Evolutionary conservation across 116 monocot species (phyloP).

Genomic region (Phalaenopsis hybrid): DNA sequence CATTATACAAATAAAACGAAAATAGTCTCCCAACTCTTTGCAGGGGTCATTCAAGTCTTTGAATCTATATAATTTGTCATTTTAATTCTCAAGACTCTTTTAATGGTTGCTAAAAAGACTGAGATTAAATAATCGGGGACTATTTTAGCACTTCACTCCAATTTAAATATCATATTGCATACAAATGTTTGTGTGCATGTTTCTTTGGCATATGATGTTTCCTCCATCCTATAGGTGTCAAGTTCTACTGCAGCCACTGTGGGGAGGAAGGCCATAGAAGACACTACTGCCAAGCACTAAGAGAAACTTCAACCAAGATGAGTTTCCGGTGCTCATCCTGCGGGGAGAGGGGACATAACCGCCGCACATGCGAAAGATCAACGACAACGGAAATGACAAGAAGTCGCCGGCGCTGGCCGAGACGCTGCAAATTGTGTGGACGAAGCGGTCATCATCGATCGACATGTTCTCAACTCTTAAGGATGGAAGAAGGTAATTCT

Average conservation of each 20-base stretch:
- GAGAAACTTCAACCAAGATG: conserved; percentile 20
- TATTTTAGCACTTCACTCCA: too few relatives aligned
- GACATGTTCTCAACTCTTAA: conserved; percentile 26
- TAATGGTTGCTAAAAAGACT: too few relatives aligned
- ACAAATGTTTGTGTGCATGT: background rate
- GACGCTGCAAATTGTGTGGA: conserved; percentile 35
- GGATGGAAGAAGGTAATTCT: conserved; percentile 2
- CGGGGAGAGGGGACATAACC: conserved; percentile 64
- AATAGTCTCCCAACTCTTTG: too few relatives aligned
- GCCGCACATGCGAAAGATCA: conserved; percentile 43
- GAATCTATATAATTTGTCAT: too few relatives aligned
- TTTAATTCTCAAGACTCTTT: too few relatives aligned
- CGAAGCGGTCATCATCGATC: conserved; percentile 50
- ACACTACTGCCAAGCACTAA: conserved; percentile 62
- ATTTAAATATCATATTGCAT: too few relatives aligned
- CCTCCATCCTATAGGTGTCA: conserved; percentile 45
- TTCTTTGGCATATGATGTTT: background rate
- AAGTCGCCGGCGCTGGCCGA: background rate
- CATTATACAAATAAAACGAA: too few relatives aligned
- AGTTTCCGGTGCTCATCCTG: conserved; percentile 53
- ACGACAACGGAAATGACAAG: conserved; percentile 12
- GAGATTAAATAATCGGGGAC: too few relatives aligned
- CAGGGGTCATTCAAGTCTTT: too few relatives aligned
- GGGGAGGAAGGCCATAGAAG: conserved; percentile 84
- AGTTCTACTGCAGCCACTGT: conserved; percentile 82